phyloP scores from a whole-genome alignment of 495 filamentous ascomycete species.

The Venustampulla echinocandica region DNA sequence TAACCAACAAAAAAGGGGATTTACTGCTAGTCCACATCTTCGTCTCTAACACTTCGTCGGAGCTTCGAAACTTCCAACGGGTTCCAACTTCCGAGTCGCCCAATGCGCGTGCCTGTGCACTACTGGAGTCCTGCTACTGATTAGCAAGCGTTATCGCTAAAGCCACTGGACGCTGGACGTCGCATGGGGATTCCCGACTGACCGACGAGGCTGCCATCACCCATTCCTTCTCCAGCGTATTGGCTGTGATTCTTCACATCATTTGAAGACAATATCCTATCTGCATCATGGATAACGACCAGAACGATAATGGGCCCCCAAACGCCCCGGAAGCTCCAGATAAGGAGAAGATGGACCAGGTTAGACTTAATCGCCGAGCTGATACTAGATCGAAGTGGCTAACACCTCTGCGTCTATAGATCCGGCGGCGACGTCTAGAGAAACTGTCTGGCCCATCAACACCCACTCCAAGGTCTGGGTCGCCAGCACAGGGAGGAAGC shows the following conservation, averaged over 20 bases:
- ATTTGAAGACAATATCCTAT: background rate
- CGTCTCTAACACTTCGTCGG: too few relatives aligned
- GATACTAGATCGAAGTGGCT: slow-evolving; percentile 8
- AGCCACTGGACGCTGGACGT: background rate
- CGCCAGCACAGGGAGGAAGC: background rate
- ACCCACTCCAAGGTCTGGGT: slow-evolving; percentile 7
- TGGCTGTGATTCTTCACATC: background rate
- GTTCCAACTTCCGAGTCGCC: too few relatives aligned
- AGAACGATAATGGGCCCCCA: slow-evolving; percentile 15
- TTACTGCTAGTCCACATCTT: too few relatives aligned
- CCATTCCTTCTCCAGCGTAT: background rate
- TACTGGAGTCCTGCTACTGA: too few relatives aligned
- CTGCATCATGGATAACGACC: slow-evolving; percentile 23
- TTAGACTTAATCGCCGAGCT: slow-evolving; percentile 2
- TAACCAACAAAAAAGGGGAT: too few relatives aligned
- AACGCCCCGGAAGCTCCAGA: slow-evolving; percentile 23
- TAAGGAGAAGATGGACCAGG: slow-evolving; percentile 29
- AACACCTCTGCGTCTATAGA: slow-evolving; percentile 20
- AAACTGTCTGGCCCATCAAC: slow-evolving; percentile 35
- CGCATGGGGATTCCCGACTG: background rate
- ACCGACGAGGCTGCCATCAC: background rate
- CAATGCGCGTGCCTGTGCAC: too few relatives aligned
- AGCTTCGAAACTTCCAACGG: too few relatives aligned
- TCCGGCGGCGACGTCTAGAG: slow-evolving; percentile 32
- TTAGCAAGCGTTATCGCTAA: slow-evolving; percentile 7